phyloP scores from a whole-genome alignment of 2,329 filamentous ascomycete species.

The Coleophoma crateriformis region DNA sequence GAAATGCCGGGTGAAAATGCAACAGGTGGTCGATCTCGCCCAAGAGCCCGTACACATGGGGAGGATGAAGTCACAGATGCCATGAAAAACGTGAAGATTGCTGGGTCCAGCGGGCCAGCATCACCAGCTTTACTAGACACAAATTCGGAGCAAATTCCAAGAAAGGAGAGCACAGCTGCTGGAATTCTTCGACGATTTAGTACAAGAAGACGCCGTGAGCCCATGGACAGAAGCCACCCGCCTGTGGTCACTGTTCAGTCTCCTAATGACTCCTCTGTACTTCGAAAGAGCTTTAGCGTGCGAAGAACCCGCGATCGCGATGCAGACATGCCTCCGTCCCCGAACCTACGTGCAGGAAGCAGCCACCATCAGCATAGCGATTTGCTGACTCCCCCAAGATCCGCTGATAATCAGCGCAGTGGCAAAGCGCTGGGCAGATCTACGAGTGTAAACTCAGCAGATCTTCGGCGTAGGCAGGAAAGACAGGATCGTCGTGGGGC shows the following conservation, averaged over 20 bases:
- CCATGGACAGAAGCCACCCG: slow-evolving; percentile 57
- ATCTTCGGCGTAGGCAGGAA: slow-evolving; percentile 63
- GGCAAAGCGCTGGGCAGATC: slow-evolving; percentile 75
- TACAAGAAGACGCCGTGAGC: slow-evolving; percentile 71
- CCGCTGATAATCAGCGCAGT: slow-evolving; percentile 53
- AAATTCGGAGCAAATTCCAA: slow-evolving; percentile 54
- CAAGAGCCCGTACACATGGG: slow-evolving; percentile 85
- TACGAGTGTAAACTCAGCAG: slow-evolving; percentile 86
- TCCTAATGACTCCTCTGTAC: slow-evolving; percentile 60
- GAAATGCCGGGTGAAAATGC: slow-evolving; percentile 87
- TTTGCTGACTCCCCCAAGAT: slow-evolving; percentile 67
- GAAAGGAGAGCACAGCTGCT: slow-evolving; percentile 83
- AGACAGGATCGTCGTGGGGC: slow-evolving; percentile 37
- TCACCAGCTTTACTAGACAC: slow-evolving; percentile 47
- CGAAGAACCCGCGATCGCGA: slow-evolving; percentile 50
- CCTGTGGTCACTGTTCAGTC: slow-evolving; percentile 74
- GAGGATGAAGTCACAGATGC: slow-evolving; percentile 82
- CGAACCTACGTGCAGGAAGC: slow-evolving; percentile 47
- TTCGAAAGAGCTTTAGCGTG: slow-evolving; percentile 87
- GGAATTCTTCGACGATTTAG: slow-evolving; percentile 86
- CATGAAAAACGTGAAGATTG: slow-evolving; percentile 59
- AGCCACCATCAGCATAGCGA: slow-evolving; percentile 72
- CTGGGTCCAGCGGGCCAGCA: slow-evolving; percentile 38
- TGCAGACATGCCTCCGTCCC: slow-evolving; percentile 38
- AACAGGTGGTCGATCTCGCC: slow-evolving; percentile 76